phyloP scores from a whole-genome alignment of 257 asterid genomes.

The Catharanthus roseus region DNA sequence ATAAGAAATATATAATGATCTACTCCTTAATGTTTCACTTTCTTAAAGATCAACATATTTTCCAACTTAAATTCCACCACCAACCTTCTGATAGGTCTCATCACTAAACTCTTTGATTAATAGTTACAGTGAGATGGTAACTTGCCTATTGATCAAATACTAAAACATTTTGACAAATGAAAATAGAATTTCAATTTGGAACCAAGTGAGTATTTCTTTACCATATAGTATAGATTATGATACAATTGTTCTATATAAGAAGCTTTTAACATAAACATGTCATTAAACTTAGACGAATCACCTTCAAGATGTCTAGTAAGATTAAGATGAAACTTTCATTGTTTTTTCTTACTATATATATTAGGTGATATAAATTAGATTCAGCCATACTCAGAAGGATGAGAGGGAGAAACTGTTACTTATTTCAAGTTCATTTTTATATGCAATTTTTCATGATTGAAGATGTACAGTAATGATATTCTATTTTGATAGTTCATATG shows the following conservation, averaged over 20 bases:
- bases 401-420: background rate
- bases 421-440: background rate
- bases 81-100: background rate
- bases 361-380: background rate
- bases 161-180: background rate
- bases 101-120: background rate
- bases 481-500: background rate
- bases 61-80: no score
- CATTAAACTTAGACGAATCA: background rate
- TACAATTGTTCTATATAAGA: no score
- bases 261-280: background rate
- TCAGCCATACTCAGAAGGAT: background rate
- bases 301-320: background rate
- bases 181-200: no score
- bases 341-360: background rate
- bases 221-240: background rate
- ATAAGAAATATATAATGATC: background rate
- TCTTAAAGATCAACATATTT: no score
- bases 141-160: no score
- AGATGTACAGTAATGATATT: background rate
- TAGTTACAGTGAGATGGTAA: background rate
- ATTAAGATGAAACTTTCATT: background rate
- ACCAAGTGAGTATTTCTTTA: background rate
- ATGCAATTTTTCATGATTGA: background rate
- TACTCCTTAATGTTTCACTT: no score